A percentile compares a stretch with the other conserved stretches of the same genome.
phyloP scores from a whole-genome alignment of 345 rosid genomes.

The Abelmoschus esculentus region DNA sequence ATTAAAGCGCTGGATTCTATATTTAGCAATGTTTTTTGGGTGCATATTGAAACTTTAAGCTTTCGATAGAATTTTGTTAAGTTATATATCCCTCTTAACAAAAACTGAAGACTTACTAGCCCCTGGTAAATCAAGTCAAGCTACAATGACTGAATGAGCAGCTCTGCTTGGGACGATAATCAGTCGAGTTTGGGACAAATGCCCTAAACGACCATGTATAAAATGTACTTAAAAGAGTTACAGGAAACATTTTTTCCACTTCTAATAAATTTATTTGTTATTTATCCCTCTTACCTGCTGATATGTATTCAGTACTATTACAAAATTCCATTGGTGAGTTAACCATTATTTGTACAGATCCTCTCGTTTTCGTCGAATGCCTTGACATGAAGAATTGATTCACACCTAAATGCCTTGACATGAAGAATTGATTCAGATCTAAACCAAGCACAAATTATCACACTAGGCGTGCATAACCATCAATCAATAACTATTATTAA shows the following conservation, averaged over 20 bases:
- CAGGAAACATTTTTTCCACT: background rate
- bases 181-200: slow-evolving; percentile 8
- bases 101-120: slow-evolving; percentile 50
- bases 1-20: background rate
- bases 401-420: background rate
- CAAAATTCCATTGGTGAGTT: slow-evolving; percentile 14
- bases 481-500: background rate
- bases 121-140: slow-evolving; percentile 23
- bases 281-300: slow-evolving; percentile 7
- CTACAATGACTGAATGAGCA: slow-evolving; percentile 10
- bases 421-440: background rate
- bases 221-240: slow-evolving; percentile 18
- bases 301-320: slow-evolving; percentile 12
- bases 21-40: background rate
- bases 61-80: background rate
- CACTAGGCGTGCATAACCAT: background rate
- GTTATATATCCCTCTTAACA: no score
- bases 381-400: background rate
- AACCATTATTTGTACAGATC: slow-evolving; percentile 8
- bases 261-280: slow-evolving; percentile 27
- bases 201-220: slow-evolving; percentile 4
- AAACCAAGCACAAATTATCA: background rate
- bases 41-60: background rate
- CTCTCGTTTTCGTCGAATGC: background rate
- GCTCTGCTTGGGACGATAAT: background rate